Conservation (phyloP, 805 yeast genomes). For the Ogataea chonburiensis region DNA sequence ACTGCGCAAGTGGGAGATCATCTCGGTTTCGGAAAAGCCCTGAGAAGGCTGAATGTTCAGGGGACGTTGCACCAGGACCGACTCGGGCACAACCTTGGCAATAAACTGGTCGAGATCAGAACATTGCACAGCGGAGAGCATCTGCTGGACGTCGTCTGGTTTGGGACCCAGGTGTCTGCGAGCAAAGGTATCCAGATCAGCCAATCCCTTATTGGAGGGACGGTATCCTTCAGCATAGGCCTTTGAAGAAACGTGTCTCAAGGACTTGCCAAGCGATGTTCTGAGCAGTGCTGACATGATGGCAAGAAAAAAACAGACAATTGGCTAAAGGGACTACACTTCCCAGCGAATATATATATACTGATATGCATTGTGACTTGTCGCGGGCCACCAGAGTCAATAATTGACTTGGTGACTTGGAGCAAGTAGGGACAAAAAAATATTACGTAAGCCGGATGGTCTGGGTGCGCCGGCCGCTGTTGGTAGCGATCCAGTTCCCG, state of each 20-base stretch:
- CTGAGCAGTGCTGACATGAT: constrained; percentile 1
- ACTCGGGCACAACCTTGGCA: constrained; percentile 69
- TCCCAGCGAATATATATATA: too few species aligned
- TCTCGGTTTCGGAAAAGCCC: constrained; percentile 81
- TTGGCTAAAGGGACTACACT: neutral
- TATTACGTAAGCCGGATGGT: constrained; percentile 39
- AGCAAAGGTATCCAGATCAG: constrained; percentile 71
- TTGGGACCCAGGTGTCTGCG: constrained; percentile 90
- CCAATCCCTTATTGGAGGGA: constrained; percentile 33
- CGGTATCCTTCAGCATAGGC: constrained; percentile 51
- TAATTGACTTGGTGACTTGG: constrained; percentile 11
- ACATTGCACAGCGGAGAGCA: constrained; percentile 69
- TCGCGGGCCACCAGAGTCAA: constrained; percentile 4
- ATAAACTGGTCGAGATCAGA: constrained; percentile 69
- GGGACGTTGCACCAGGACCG: constrained; percentile 67
- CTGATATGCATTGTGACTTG: constrained; percentile 8
- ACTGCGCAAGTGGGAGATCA: constrained; percentile 63
- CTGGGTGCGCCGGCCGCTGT: constrained; percentile 67
- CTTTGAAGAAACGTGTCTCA: constrained; percentile 23
- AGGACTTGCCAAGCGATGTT: neutral
- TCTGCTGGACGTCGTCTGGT: constrained; percentile 55
- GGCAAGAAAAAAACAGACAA: constrained; percentile 2
- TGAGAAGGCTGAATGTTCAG: constrained; percentile 63
- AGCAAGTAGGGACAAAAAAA: neutral
- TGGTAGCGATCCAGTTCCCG: constrained; percentile 82